Percentiles rank a stretch among this genome's conserved stretches.
Evolutionary conservation across 768 basidiomycete species (phyloP).

Genomic region (Panellus pusillus): DNA sequence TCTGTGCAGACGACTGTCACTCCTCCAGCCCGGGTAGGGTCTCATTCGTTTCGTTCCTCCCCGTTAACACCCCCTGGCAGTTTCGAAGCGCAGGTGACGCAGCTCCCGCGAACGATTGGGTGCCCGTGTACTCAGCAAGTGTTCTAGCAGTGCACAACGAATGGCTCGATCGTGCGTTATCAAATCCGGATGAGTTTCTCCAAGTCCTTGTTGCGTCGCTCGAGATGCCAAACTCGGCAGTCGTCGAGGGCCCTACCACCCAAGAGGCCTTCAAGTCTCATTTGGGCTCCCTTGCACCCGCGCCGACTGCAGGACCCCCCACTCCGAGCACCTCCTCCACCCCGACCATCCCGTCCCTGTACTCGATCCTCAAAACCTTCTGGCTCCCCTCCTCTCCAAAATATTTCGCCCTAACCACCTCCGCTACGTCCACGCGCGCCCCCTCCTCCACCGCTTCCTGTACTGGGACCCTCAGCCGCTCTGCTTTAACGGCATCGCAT

Average conservation of each 20-base stretch:
- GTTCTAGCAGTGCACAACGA: slow-evolving; percentile 42
- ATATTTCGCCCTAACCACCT: slow-evolving; percentile 76
- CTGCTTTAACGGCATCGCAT: slow-evolving; percentile 79
- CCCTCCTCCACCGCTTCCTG: slow-evolving; percentile 78
- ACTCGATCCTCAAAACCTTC: slow-evolving; percentile 78
- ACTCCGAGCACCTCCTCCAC: slow-evolving; percentile 3
- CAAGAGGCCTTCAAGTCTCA: slow-evolving; percentile 82
- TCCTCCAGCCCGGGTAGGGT: too few species aligned
- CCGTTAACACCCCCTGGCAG: slow-evolving; percentile 20
- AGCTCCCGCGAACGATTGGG: slow-evolving; percentile 10
- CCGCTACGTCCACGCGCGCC: slow-evolving; percentile 59
- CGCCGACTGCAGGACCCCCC: slow-evolving; percentile 29
- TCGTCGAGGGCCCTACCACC: slow-evolving; percentile 60
- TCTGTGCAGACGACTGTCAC: slow-evolving; percentile 28
- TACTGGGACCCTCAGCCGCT: slow-evolving; percentile 87
- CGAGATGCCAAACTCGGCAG: slow-evolving; percentile 61
- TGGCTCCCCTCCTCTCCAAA: slow-evolving; percentile 81
- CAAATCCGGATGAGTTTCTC: slow-evolving; percentile 58
- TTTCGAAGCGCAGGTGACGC: too few species aligned
- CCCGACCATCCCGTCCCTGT: slow-evolving; percentile 65
- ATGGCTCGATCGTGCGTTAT: slow-evolving; percentile 61
- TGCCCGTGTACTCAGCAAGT: slow-evolving; percentile 6
- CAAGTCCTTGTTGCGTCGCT: slow-evolving; percentile 56
- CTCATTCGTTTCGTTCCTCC: slow-evolving; percentile 39
- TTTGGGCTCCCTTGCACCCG: slow-evolving; percentile 55